phyloP scores from a whole-genome alignment of 164 flowering plant species.

The Annona cherimola region DNA sequence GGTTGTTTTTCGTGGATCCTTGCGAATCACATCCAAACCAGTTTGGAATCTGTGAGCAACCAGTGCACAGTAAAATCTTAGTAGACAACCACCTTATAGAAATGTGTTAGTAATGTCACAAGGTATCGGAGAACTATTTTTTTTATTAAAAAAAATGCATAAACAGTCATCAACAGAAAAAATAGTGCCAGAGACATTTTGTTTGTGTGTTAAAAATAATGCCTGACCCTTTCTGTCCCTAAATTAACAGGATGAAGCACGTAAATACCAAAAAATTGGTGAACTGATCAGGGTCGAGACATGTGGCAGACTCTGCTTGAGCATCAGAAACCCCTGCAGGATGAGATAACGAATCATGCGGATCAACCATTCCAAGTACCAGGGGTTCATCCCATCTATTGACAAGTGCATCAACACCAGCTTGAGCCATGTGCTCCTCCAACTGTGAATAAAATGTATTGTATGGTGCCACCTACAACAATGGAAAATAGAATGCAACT shows the following conservation, averaged over 20 bases:
- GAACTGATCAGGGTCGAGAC: slow-evolving; percentile 78
- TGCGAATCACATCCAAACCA: slow-evolving; percentile 60
- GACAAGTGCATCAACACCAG: slow-evolving; percentile 62
- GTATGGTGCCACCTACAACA: slow-evolving; percentile 85
- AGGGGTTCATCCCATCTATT: slow-evolving; percentile 90
- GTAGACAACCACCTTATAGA: too few species aligned
- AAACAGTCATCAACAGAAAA: not conserved
- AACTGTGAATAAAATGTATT: slow-evolving; percentile 86
- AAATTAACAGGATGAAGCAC: not conserved
- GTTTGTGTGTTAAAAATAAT: not conserved
- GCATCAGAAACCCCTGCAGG: slow-evolving; percentile 97
- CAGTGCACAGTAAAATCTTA: not conserved
- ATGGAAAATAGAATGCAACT: not conserved
- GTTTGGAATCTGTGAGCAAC: slow-evolving; percentile 68
- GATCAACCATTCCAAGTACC: slow-evolving; percentile 83
- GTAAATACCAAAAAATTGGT: slow-evolving; percentile 72
- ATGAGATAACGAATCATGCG: slow-evolving; percentile 96
- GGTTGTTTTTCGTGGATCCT: slow-evolving; percentile 71
- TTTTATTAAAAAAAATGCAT: not conserved
- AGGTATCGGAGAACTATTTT: not conserved
- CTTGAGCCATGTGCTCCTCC: slow-evolving; percentile 85
- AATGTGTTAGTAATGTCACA: too few species aligned
- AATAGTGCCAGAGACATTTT: not conserved
- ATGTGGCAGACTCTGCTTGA: slow-evolving; percentile 82
- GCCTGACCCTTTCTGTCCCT: not conserved